Evolutionary conservation across 148 eudicot species (phyloP), one percentile per base, ranked within the genome.

Genomic region (Vaccinium vitisidaea): DNA sequence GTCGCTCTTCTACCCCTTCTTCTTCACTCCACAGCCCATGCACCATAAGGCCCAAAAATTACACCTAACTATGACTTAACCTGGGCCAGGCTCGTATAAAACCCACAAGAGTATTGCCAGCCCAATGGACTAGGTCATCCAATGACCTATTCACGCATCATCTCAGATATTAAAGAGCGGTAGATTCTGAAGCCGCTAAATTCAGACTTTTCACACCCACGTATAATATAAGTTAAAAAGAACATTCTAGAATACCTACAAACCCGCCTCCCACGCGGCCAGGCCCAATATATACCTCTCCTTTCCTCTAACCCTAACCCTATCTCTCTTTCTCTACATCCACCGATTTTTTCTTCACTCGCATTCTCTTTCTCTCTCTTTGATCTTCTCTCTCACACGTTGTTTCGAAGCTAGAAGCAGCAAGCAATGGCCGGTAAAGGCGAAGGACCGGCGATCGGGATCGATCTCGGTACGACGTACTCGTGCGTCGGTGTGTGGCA

Each of bases 401-500:
- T 19, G 14, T 25, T 67, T 25, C 27, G 21, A 7, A 21, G 27
- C 1, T 65, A 12, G 77, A 39, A 7, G 49, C 23, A 39, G 8
- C 6, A 5, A 49, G 56, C 55, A 9, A 76, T 76, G 79, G 79
- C 79, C 27, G 79, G 79, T 1, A 76, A 76, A 49, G 79, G 79
- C 21, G 79, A 75, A 21, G 79, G 79, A 18, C 53, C 79, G 15
- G 79, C 79, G 4, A 75, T 75, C 27, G 79, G 79, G 46, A 75
- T 75, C 53, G 79, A 75, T 16, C 79, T 75, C 53, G 79, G 79
- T 9, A 76, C 79, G 55, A 76, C 79, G 8, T 76, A 76, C 79
- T 76, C 79, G 16, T 76, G 79, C 32, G 79, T 76, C 5, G 79
- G 79, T 1, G 79, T 76, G 14, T 76, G 79, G 79, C 79, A 76